phyloP scores from a whole-genome alignment of 2,329 filamentous ascomycete species.

The Trichocomaceae sp. region DNA sequence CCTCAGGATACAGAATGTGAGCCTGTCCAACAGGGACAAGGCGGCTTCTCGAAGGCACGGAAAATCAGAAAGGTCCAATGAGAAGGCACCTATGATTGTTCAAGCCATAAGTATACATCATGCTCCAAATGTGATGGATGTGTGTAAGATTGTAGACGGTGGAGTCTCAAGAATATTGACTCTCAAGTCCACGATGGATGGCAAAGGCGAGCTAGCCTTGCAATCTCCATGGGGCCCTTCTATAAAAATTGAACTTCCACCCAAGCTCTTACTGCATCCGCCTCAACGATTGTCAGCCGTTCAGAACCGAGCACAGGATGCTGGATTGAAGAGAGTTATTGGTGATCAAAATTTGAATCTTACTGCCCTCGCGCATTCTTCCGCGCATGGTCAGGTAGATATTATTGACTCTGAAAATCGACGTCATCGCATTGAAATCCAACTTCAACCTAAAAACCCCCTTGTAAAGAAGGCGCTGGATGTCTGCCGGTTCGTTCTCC shows the following conservation, averaged over 20 bases:
- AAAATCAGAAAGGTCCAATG: slow-evolving; percentile 17
- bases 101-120: slow-evolving; percentile 47
- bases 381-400: slow-evolving; percentile 57
- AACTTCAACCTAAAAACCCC: slow-evolving; percentile 58
- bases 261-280: slow-evolving; percentile 53
- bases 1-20: slow-evolving; percentile 49
- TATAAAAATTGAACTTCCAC: slow-evolving; percentile 59
- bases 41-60: slow-evolving; percentile 23
- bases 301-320: slow-evolving; percentile 47
- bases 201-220: slow-evolving; percentile 60
- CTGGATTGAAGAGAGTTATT: slow-evolving; percentile 41
- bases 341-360: slow-evolving; percentile 38
- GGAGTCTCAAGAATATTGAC: slow-evolving; percentile 62
- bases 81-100: slow-evolving; percentile 24
- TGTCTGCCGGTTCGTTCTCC: slow-evolving; percentile 58
- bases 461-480: slow-evolving; percentile 57
- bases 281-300: slow-evolving; percentile 51
- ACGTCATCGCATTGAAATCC: slow-evolving; percentile 61
- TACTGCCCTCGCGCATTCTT: slow-evolving; percentile 53
- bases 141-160: slow-evolving; percentile 63
- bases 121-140: slow-evolving; percentile 64
- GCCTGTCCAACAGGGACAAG: slow-evolving; percentile 22
- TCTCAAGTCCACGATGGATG: slow-evolving; percentile 58
- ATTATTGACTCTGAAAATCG: slow-evolving; percentile 56
- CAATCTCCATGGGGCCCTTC: slow-evolving; percentile 70